Evolutionary conservation across 2,329 filamentous ascomycete genomes (phyloP).

Genomic region (Zymoseptoria tritici): DNA sequence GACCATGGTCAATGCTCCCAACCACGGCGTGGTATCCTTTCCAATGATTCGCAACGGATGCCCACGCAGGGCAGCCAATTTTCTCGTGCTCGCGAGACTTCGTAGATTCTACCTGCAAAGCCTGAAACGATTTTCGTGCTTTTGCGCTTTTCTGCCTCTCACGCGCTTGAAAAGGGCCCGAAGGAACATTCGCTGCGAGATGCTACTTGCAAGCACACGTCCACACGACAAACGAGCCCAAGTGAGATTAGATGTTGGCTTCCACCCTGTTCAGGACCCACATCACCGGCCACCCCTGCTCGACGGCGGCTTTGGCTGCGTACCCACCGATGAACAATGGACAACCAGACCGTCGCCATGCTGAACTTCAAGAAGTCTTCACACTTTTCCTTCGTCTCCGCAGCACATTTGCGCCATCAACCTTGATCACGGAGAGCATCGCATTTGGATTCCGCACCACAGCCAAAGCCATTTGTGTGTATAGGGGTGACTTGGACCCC

Average conservation of each 20-base stretch:
- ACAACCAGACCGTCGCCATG: neutral
- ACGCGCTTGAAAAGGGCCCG: neutral
- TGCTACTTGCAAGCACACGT: neutral
- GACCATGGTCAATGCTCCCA: neutral
- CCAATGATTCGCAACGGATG: neutral
- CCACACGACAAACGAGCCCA: neutral
- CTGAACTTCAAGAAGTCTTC: neutral
- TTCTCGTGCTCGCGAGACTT: too few species aligned
- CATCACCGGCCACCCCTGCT: too few species aligned
- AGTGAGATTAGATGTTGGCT: neutral
- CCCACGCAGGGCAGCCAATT: too few species aligned
- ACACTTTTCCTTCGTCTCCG: neutral
- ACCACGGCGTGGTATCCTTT: neutral
- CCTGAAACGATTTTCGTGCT: neutral
- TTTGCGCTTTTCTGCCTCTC: neutral
- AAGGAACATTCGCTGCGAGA: neutral
- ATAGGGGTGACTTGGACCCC: neutral
- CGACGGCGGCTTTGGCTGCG: neutral
- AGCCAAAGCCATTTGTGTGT: neutral
- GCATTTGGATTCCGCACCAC: neutral
- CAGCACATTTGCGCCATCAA: neutral
- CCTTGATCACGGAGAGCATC: neutral
- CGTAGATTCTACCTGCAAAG: too few species aligned
- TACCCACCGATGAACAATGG: neutral
- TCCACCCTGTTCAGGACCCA: neutral